Conservation (phyloP, 2,329 filamentous ascomycete species). For the Rugonectria rugulosa region DNA sequence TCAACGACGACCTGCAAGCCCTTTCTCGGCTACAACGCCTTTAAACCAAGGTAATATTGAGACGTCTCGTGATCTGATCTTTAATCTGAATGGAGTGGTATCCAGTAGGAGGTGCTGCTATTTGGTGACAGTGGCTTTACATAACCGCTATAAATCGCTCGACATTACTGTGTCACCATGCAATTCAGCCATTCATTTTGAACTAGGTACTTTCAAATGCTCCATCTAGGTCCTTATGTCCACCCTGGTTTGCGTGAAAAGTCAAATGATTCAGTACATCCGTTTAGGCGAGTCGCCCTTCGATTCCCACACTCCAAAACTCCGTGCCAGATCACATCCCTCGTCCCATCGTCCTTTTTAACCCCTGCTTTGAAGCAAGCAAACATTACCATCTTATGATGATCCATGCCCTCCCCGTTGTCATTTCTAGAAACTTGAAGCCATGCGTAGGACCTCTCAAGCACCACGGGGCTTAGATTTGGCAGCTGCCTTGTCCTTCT, state of each 20-base stretch:
- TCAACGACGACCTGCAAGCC: too few species aligned
- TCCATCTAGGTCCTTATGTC: too few species aligned
- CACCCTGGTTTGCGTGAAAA: not conserved
- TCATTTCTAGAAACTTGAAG: not conserved
- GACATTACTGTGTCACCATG: too few species aligned
- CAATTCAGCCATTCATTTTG: too few species aligned
- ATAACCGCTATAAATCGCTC: too few species aligned
- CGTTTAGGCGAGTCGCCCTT: not conserved
- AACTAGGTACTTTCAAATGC: too few species aligned
- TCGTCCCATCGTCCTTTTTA: conserved; percentile 5
- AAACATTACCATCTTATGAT: not conserved
- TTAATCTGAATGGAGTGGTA: not conserved
- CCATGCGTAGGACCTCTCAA: not conserved
- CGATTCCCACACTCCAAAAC: conserved; percentile 32
- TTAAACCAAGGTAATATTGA: not conserved
- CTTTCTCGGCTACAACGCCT: too few species aligned
- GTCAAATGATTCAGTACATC: not conserved
- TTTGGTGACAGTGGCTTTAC: too few species aligned
- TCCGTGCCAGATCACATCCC: conserved; percentile 22
- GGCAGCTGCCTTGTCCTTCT: conserved; percentile 91
- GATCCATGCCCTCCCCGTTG: too few species aligned
- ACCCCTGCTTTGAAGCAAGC: not conserved
- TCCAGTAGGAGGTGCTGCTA: too few species aligned
- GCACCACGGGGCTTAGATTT: conserved; percentile 85
- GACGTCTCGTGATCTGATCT: not conserved